phyloP scores from a whole-genome alignment of 768 basidiomycete species.

The Coprinopsis marcescibilis region DNA sequence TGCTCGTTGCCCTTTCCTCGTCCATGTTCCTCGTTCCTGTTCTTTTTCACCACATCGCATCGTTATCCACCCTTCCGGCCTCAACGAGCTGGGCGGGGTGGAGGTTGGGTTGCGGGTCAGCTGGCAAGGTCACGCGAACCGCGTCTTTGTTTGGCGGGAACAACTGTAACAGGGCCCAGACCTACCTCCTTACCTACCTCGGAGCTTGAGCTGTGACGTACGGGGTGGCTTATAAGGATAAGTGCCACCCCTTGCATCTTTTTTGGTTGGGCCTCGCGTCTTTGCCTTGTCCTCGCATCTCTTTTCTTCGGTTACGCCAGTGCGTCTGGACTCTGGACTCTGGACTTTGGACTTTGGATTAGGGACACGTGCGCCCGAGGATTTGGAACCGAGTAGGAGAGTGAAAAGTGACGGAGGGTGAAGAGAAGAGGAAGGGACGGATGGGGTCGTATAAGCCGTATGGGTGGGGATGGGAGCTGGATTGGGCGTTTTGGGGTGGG shows the following conservation, averaged over 20 bases:
- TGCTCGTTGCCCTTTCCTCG: neutral
- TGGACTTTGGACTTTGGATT: neutral
- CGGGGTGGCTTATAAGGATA: too few relatives aligned
- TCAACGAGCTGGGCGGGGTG: too few relatives aligned
- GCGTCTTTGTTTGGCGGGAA: too few relatives aligned
- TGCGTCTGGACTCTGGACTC: neutral
- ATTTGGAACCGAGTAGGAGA: neutral
- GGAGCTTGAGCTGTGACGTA: too few relatives aligned
- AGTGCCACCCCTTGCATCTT: too few relatives aligned
- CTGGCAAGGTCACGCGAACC: neutral
- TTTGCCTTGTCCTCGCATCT: too few relatives aligned
- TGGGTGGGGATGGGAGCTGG: neutral
- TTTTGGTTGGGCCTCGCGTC: too few relatives aligned
- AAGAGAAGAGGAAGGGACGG: neutral
- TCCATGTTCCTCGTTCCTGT: neutral
- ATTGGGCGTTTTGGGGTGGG: neutral
- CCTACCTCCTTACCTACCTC: too few relatives aligned
- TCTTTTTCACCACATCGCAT: neutral
- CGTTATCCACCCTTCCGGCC: neutral
- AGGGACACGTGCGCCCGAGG: neutral
- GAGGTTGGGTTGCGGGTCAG: neutral
- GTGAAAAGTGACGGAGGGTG: conserved; percentile 3
- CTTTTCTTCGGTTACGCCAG: neutral
- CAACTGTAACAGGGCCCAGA: too few relatives aligned
- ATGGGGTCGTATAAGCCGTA: neutral